These are phyloP conservation scores for Aspergillus novofumigatus DNA, from an alignment of 2,329 filamentous ascomycete species.

Conservation along the genomic window DNA sequence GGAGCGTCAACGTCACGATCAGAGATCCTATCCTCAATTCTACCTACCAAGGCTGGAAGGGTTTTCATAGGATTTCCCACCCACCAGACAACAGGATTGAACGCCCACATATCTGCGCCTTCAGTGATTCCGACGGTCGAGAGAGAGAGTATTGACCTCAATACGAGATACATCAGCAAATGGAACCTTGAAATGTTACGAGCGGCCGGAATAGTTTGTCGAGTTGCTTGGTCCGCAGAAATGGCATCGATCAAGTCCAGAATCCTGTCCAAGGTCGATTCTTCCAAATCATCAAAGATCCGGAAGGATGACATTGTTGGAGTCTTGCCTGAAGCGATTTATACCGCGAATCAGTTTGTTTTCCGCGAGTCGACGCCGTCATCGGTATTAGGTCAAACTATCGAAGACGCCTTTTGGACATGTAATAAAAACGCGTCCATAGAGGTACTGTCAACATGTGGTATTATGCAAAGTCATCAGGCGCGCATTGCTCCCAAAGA, in stretches of 20 bases:
- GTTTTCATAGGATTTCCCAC: conserved; percentile 98
- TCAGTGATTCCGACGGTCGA: conserved; percentile 97
- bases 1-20: conserved; percentile 46
- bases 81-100: conserved; percentile 90
- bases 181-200: conserved; percentile 96
- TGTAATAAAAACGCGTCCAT: conserved; percentile 78
- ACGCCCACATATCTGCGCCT: conserved; percentile 90
- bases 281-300: conserved; percentile 46
- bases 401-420: conserved; percentile 96
- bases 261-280: conserved; percentile 41
- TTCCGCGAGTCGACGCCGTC: conserved; percentile 89
- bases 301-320: conserved; percentile 61
- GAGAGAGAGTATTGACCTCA: conserved; percentile 92
- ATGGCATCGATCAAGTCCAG: conserved; percentile 71
- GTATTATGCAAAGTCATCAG: conserved; percentile 76
- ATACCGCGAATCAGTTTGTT: conserved; percentile 81
- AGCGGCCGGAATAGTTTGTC: conserved; percentile 82
- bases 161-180: conserved; percentile 86
- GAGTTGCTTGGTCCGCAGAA: conserved; percentile 82
- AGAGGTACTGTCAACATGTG: conserved; percentile 82
- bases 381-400: conserved; percentile 72
- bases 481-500: conserved; percentile 73
- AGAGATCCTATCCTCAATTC: conserved; percentile 84
- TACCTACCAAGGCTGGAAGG: conserved; percentile 82
- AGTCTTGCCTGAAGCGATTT: conserved; percentile 73